phyloP scores from a whole-genome alignment of 306 rosid genomes.

The Glycine tomentella region DNA sequence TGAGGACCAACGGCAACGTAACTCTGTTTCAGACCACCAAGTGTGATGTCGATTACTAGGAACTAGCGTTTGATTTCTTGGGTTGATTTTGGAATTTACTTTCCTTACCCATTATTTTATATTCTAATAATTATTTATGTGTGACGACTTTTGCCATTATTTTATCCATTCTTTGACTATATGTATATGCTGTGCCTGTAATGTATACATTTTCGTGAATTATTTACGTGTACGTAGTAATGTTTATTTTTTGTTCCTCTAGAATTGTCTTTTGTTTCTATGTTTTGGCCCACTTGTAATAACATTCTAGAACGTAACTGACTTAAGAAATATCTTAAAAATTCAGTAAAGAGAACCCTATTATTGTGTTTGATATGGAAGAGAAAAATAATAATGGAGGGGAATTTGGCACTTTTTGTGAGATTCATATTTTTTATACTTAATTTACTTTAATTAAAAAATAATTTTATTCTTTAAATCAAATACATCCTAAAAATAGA shows the following conservation, averaged over 20 bases:
- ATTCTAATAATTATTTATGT: background rate
- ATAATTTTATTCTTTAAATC: no score
- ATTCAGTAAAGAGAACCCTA: no score
- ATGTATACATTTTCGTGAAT: background rate
- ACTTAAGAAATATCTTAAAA: no score
- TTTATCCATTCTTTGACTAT: constrained; percentile 30
- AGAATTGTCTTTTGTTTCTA: background rate
- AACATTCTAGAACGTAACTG: background rate
- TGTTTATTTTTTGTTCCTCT: background rate
- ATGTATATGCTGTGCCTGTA: background rate
- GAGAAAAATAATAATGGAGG: no score
- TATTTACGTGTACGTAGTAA: background rate
- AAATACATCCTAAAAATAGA: no score
- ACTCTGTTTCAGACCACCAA: constrained; percentile 45
- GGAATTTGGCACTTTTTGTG: no score
- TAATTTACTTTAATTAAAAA: no score
- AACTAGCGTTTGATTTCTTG: background rate
- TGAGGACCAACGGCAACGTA: constrained; percentile 9
- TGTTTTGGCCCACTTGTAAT: background rate
- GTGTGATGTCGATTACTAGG: constrained; percentile 54
- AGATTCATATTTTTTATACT: no score
- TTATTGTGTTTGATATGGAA: no score
- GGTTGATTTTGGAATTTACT: background rate
- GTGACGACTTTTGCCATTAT: background rate
- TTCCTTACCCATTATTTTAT: background rate